phyloP scores from a whole-genome alignment of 768 basidiomycete genomes.

The Trametes villosa region DNA sequence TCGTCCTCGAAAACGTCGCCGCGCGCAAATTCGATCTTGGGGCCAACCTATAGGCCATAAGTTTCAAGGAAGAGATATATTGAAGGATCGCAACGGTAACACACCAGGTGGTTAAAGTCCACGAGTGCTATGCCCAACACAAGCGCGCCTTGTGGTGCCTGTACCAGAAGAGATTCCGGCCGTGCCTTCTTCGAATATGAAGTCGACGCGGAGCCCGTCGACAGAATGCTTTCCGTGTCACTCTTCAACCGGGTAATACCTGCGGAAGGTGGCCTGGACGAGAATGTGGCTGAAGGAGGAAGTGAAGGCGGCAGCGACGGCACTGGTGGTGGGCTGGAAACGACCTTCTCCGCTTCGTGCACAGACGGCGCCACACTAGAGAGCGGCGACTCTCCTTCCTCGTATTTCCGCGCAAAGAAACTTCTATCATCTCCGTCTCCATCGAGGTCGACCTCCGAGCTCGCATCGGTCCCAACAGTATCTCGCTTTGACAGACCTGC shows the following conservation, averaged over 20 bases:
- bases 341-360: conserved; percentile 42
- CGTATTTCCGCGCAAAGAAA: conserved; percentile 48
- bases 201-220: conserved; percentile 60
- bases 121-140: conserved; percentile 90
- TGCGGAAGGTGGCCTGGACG: conserved; percentile 52
- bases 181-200: conserved; percentile 69
- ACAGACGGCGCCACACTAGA: conserved; percentile 57
- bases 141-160: conserved; percentile 60
- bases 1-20: conserved; percentile 85
- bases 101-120: conserved; percentile 92
- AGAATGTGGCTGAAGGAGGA: conserved; percentile 13
- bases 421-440: conserved; percentile 55
- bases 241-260: conserved; percentile 47
- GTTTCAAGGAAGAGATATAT: conserved; percentile 2
- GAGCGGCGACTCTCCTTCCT: conserved; percentile 50
- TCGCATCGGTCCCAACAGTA: conserved; percentile 53
- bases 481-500: conserved; percentile 21
- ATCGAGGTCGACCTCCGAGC: conserved; percentile 38
- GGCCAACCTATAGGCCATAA: conserved; percentile 68
- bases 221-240: conserved; percentile 57
- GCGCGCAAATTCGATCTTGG: conserved; percentile 82
- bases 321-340: conserved; percentile 27
- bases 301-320: conserved; percentile 16
- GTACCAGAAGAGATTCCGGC: conserved; percentile 78
- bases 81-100: conserved; percentile 26